Evolutionary conservation across 768 basidiomycete species (phyloP).

Genomic region (Mycena crocata): DNA sequence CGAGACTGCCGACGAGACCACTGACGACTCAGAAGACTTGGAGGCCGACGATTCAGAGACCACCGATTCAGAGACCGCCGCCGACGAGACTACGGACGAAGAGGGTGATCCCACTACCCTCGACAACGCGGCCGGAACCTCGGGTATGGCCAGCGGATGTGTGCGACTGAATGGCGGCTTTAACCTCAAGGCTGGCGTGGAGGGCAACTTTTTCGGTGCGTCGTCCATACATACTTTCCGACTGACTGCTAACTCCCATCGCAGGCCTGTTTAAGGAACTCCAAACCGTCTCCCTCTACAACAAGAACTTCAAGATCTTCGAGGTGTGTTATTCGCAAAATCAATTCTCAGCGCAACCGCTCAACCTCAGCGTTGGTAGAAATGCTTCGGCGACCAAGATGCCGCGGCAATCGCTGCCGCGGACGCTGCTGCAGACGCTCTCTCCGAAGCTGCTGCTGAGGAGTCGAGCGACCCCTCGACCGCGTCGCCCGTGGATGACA

Average conservation of each 20-base stretch:
- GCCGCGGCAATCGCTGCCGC: neutral
- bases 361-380: neutral
- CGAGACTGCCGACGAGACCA: neutral
- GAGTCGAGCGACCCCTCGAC: too few species aligned
- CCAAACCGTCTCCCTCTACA: constrained; percentile 24
- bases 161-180: constrained; percentile 29
- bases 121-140: too few species aligned
- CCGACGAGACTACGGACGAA: neutral
- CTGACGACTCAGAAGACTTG: neutral
- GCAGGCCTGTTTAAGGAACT: constrained; percentile 30
- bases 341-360: neutral
- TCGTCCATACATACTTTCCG: neutral
- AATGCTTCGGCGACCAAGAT: constrained; percentile 18
- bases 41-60: neutral
- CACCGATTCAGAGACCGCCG: neutral
- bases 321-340: constrained; percentile 17
- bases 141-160: constrained; percentile 37
- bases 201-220: constrained; percentile 34
- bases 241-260: neutral
- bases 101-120: neutral
- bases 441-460: too few species aligned
- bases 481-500: too few species aligned
- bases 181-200: constrained; percentile 32
- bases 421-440: too few species aligned
- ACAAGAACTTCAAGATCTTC: constrained; percentile 36